Evolutionary conservation across 1,139 yeast species (phyloP), one percentile per base, ranked within the genome.

Genomic region (Geotrichum histeridarum): DNA sequence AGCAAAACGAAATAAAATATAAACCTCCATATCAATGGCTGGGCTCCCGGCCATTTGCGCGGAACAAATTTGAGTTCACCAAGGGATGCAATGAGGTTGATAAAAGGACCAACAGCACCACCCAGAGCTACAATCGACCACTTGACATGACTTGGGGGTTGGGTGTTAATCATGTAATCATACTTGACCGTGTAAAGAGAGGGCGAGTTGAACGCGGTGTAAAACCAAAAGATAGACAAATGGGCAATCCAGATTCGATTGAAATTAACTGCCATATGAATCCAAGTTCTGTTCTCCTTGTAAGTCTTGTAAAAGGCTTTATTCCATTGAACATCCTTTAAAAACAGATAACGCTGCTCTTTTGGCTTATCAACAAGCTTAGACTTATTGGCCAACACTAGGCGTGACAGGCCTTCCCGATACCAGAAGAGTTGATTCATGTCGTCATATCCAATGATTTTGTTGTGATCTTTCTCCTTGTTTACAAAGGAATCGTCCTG

Each of bases 391-490:
- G 63, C 61, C 8, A 82, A 64, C 12, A 64, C 68, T 11, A 89
- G 71, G 47, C 77, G 72, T 50, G 75, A 72, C 11, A 89, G 68
- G 0, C 89, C 88, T 54, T 80, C 77, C 0, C 80, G 77, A 60
- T 82, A 82, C 96, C 96, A 89, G 65, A 89, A 89, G 22, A 85
- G 74, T 65, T 86, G 96, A 67, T 89, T 89, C 51, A 87, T 76
- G 66, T 89, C 96, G 67, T 89, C 96, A 64, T 89, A 89, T 0
- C 96, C 96, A 58, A 89, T 82, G 1, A 83, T 78, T 41, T 77
- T 73, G 56, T 78, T 73, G 64, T 89, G 96, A 65, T 89, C 96
- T 51, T 75, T 78, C 53, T 79, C 83, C 41, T 75, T 74, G 58
- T 77, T 76, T 1, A 75, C 66, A 73, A 78, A 77, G 2, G 64